These are phyloP conservation scores for Solanum corneliomulleri DNA, from an alignment of 257 asterid genomes.

Conservation along the genomic window DNA sequence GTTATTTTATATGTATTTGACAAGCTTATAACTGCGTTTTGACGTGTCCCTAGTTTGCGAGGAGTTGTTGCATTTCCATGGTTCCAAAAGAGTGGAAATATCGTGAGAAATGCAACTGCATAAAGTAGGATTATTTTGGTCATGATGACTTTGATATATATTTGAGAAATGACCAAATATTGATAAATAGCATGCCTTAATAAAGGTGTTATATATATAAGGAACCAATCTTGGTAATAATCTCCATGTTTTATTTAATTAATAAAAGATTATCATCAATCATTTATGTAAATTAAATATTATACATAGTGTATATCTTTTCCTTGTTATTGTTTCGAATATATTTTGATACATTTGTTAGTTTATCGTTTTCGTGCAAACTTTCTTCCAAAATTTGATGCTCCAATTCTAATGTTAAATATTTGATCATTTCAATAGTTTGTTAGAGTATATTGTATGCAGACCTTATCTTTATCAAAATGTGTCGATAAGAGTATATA, in stretches of 20 bases:
- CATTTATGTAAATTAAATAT: neutral
- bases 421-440: neutral
- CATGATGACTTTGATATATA: neutral
- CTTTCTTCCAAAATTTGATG: neutral
- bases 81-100: neutral
- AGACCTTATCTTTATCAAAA: neutral
- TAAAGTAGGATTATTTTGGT: neutral
- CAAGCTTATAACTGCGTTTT: neutral
- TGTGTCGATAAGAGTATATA: neutral
- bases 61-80: neutral
- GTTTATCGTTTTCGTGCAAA: neutral
- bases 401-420: neutral
- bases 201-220: neutral
- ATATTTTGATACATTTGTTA: neutral
- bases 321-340: neutral
- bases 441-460: neutral
- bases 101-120: neutral
- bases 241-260: neutral
- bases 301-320: neutral
- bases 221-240: neutral
- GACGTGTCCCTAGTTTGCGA: neutral
- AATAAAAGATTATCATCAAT: neutral
- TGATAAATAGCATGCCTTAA: neutral
- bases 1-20: neutral
- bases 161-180: neutral